Percentiles rank a stretch among this genome's conserved stretches.
phyloP scores from a whole-genome alignment of 495 filamentous ascomycete species.

The Niebla homalea region DNA sequence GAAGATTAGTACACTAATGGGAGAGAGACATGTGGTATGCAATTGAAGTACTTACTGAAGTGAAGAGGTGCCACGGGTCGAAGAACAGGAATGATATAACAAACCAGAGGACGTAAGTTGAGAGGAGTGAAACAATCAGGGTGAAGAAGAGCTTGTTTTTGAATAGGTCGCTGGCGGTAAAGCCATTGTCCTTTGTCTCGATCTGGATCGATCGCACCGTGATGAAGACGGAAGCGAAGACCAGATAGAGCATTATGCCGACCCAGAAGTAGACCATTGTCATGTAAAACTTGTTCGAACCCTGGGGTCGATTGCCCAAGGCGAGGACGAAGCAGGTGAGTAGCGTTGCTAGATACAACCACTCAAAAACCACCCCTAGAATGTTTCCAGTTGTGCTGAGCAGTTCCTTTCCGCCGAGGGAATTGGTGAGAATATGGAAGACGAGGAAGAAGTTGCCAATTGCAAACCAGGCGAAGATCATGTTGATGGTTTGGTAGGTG shows the following conservation, averaged over 20 bases:
- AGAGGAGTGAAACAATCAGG: slow-evolving; percentile 77
- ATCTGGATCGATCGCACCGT: slow-evolving; percentile 71
- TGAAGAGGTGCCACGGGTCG: slow-evolving; percentile 99
- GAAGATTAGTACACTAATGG: slow-evolving; percentile 6
- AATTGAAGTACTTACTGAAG: slow-evolving; percentile 42
- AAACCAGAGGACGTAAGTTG: slow-evolving; percentile 91
- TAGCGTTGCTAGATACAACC: slow-evolving; percentile 84
- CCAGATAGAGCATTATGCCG: slow-evolving; percentile 85
- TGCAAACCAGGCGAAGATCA: slow-evolving; percentile 98
- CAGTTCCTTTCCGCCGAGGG: slow-evolving; percentile 52
- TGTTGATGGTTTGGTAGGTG: slow-evolving; percentile 83
- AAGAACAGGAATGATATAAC: slow-evolving; percentile 87
- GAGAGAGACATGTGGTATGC: not conserved
- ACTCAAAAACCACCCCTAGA: slow-evolving; percentile 84
- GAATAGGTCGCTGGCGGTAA: slow-evolving; percentile 59
- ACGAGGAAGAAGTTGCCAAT: slow-evolving; percentile 99
- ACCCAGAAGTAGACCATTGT: slow-evolving; percentile 96
- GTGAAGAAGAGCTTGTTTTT: slow-evolving; percentile 84
- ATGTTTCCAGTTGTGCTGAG: slow-evolving; percentile 63
- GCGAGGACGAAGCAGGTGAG: slow-evolving; percentile 92
- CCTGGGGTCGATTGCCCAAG: slow-evolving; percentile 90
- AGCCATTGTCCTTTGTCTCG: slow-evolving; percentile 42
- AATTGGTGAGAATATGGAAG: slow-evolving; percentile 89
- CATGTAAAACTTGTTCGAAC: slow-evolving; percentile 86
- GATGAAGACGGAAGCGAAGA: slow-evolving; percentile 92